Conservation (phyloP, 1,284 basidiomycete genomes). For the Pascua guehoae region DNA sequence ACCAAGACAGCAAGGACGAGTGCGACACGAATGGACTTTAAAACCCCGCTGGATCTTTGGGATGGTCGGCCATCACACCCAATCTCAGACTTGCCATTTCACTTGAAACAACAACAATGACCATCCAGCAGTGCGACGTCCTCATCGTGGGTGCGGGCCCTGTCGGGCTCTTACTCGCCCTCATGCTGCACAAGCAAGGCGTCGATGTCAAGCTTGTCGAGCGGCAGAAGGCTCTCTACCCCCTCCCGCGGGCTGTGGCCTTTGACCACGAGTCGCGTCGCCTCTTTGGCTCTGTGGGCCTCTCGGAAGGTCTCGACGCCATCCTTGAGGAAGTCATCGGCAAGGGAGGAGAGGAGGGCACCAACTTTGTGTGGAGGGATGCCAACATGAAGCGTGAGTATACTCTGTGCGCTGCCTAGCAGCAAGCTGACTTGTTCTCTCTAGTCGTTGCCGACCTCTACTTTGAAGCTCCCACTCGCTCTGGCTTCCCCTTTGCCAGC, state of each 20-base stretch:
- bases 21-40: too few species aligned
- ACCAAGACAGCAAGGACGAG: too few species aligned
- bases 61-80: too few species aligned
- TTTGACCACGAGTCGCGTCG: constrained; percentile 23
- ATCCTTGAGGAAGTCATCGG: constrained; percentile 11
- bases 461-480: constrained; percentile 12
- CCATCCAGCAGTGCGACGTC: constrained; percentile 5
- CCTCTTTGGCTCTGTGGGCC: constrained; percentile 13
- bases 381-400: constrained; percentile 16
- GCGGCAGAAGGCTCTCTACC: constrained; percentile 22
- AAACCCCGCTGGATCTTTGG: too few species aligned
- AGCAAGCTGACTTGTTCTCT: neutral
- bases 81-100: neutral
- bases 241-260: constrained; percentile 21
- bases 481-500: constrained; percentile 17
- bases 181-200: constrained; percentile 15
- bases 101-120: constrained; percentile 4
- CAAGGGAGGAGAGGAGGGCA: constrained; percentile 15
- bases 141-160: constrained; percentile 15
- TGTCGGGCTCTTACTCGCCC: constrained; percentile 11
- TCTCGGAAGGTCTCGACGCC: constrained; percentile 8
- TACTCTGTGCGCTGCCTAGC: neutral
- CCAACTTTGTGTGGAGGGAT: constrained; percentile 23
- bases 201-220: constrained; percentile 21
- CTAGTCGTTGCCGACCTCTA: constrained; percentile 13